Percentiles rank a stretch among this genome's conserved stretches.
phyloP scores from a whole-genome alignment of 495 filamentous ascomycete genomes.

The Terfezia claveryi region DNA sequence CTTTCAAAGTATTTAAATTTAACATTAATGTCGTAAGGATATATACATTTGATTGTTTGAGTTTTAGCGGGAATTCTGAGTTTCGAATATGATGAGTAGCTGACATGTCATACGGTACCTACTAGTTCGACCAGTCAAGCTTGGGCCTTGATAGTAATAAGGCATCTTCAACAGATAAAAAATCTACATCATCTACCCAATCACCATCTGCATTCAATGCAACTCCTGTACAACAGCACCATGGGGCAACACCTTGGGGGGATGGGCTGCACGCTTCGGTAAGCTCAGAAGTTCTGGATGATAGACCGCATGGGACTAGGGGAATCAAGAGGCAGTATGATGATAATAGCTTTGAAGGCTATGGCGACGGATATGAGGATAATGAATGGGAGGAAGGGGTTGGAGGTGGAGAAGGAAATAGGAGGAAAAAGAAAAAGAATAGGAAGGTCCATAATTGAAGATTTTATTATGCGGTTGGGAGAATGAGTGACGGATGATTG shows the following conservation, averaged over 20 bases:
- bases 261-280: constrained; percentile 17
- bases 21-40: not conserved
- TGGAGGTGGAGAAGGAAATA: constrained; percentile 14
- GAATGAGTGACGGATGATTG: too few species aligned
- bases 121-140: constrained; percentile 20
- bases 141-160: constrained; percentile 35
- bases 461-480: too few species aligned
- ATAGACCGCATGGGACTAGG: constrained; percentile 25
- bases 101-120: too few species aligned
- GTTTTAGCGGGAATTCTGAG: constrained; percentile 4
- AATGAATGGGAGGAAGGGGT: constrained; percentile 24
- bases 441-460: too few species aligned
- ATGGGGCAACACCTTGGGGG: constrained; percentile 18
- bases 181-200: constrained; percentile 1
- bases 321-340: constrained; percentile 40
- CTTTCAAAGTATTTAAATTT: not conserved
- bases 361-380: constrained; percentile 38
- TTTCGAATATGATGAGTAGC: not conserved
- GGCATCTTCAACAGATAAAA: constrained; percentile 12
- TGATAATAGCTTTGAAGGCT: constrained; percentile 45
- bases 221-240: constrained; percentile 10
- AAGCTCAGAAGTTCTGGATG: constrained; percentile 11
- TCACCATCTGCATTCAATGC: constrained; percentile 12
- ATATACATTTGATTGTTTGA: constrained; percentile 1
- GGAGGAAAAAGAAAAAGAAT: constrained; percentile 18